A percentile compares a stretch with the other conserved stretches of the same genome.
Evolutionary conservation across 192 early-diverging fungal species (phyloP).

Genomic region (Coemansia sp.): DNA sequence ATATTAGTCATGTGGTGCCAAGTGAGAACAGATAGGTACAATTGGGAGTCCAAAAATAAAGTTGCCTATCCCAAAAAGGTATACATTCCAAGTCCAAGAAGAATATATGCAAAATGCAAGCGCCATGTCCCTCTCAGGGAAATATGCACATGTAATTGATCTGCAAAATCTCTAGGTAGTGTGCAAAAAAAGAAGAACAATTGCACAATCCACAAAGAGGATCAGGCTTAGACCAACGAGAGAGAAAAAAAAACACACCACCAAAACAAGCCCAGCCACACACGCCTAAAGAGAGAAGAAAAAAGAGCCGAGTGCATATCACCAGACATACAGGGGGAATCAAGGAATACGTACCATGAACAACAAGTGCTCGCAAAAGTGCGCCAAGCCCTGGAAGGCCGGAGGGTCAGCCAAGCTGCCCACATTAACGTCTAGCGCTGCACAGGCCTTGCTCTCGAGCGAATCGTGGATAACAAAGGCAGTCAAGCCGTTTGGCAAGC

Average conservation of each 20-base stretch:
- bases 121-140: neutral
- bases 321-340: neutral
- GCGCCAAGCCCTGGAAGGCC: slow-evolving; percentile 71
- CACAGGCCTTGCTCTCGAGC: slow-evolving; percentile 67
- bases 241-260: neutral
- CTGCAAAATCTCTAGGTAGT: slow-evolving; percentile 1
- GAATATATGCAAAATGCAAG: neutral
- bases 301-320: slow-evolving; percentile 8
- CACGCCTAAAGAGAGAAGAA: neutral
- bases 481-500: slow-evolving; percentile 62
- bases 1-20: neutral
- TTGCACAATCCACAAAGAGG: slow-evolving; percentile 7
- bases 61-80: neutral
- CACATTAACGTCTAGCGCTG: slow-evolving; percentile 69
- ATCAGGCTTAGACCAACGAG: slow-evolving; percentile 7
- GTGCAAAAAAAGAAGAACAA: slow-evolving; percentile 2
- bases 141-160: slow-evolving; percentile 3
- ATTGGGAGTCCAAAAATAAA: neutral
- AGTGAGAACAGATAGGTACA: neutral
- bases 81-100: neutral
- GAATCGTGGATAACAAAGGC: slow-evolving; percentile 63
- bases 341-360: slow-evolving; percentile 59
- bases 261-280: neutral
- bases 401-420: slow-evolving; percentile 71
- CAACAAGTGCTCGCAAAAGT: slow-evolving; percentile 79